Evolutionary conservation across 2,329 filamentous ascomycete genomes (phyloP), one percentile per base, ranked within the genome.

Genomic region (Camillea tinctor): DNA sequence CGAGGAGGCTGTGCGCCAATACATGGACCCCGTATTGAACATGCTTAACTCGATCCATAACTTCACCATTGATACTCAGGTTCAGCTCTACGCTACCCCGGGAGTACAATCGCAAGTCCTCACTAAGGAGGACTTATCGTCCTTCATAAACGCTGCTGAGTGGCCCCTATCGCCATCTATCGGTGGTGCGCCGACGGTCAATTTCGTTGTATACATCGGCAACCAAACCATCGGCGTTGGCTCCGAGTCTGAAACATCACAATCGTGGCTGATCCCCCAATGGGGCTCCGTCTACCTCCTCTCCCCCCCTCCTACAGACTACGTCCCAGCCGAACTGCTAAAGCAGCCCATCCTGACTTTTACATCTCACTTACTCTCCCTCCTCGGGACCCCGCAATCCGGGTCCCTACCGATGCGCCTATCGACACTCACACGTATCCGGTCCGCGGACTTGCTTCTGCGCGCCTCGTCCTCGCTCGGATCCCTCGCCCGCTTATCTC

Each of bases 111-210:
- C 82, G 17, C 78, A 88, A 22, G 82, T 89, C 0, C 79, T 99
- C 40, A 88, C 85, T 69, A 93, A 92, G 72, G 90, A 96, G 68
- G 93, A 97, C 69, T 82, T 99, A 1, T 92, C 92, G 44, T 93
- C 91, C 1, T 99, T 99, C 71, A 93, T 99, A 75, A 99, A 99
- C 71, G 93, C 94, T 2, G 95, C 95, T 1, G 95, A 99, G 77
- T 99, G 95, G 95, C 95, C 95, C 0, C 78, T 99, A 2, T 96
- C 91, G 63, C 94, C 94, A 0, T 97, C 92, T 59, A 98, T 99
- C 66, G 95, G 93, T 50, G 88, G 87, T 19, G 94, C 94, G 0
- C 95, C 95, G 1, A 99, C 95, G 0, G 88, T 99, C 71, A 98
- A 99, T 76, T 98, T 99, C 73, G 88, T 98, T 59, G 83, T 98